phyloP scores from a whole-genome alignment of 1,284 basidiomycete genomes.

The Ceratobasidium sp. region DNA sequence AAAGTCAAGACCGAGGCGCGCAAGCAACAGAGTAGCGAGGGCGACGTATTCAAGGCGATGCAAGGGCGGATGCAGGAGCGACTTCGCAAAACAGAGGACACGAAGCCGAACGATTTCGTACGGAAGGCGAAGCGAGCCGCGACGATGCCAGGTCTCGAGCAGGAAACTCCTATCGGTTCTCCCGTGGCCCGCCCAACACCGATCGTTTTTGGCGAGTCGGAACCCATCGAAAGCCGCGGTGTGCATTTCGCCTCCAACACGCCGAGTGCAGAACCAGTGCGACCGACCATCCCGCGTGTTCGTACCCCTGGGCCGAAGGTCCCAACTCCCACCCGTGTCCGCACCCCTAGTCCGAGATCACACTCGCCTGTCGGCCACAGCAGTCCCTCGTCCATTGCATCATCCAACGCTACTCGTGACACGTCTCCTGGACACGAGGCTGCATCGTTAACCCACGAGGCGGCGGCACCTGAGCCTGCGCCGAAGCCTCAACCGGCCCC shows the following conservation, averaged over 20 bases:
- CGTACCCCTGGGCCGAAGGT: constrained; percentile 1
- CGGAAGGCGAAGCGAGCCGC: constrained; percentile 35
- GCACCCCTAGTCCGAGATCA: constrained; percentile 37
- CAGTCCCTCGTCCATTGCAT: constrained; percentile 19
- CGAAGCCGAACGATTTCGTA: background rate
- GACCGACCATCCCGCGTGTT: background rate
- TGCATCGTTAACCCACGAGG: constrained; percentile 26
- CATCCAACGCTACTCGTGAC: constrained; percentile 30
- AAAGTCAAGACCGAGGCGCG: constrained; percentile 27
- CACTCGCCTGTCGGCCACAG: constrained; percentile 28
- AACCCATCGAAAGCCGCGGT: constrained; percentile 15
- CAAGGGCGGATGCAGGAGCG: constrained; percentile 31
- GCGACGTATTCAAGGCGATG: constrained; percentile 38
- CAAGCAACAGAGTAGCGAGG: constrained; percentile 39
- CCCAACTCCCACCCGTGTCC: constrained; percentile 25
- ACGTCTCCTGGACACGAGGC: constrained; percentile 28
- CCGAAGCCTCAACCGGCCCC: constrained; percentile 24
- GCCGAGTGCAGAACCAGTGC: background rate
- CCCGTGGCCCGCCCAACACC: background rate
- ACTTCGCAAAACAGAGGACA: constrained; percentile 29
- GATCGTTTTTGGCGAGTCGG: background rate
- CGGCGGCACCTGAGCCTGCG: constrained; percentile 6
- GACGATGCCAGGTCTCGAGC: constrained; percentile 21
- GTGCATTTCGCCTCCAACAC: background rate
- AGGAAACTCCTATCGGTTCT: background rate